Conservation (phyloP, 495 filamentous ascomycete genomes). For the Penicillium turbatum region DNA sequence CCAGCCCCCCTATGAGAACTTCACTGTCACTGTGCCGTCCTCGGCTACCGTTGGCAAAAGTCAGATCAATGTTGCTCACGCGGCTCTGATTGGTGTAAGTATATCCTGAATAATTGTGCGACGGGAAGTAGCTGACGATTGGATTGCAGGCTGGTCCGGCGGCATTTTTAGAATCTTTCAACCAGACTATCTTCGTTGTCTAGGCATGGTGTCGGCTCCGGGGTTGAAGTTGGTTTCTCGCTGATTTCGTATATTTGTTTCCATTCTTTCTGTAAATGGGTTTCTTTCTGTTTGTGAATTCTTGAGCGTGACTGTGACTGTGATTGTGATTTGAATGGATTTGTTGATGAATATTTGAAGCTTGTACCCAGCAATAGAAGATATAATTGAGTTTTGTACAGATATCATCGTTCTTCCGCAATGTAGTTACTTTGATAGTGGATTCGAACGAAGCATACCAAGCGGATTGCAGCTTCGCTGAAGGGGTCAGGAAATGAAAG, state of each 20-base stretch:
- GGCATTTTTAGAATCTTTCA: slow-evolving; percentile 19
- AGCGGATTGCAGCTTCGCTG: no score
- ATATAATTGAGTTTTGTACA: no score
- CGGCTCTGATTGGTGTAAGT: slow-evolving; percentile 37
- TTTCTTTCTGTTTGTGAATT: background rate
- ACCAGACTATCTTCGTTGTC: slow-evolving; percentile 12
- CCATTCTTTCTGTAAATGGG: background rate
- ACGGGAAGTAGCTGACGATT: background rate
- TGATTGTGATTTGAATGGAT: background rate
- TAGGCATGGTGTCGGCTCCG: background rate
- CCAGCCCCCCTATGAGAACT: slow-evolving; percentile 36
- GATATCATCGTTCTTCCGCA: no score
- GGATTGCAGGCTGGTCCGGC: slow-evolving; percentile 14
- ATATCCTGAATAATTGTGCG: background rate
- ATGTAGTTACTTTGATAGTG: no score
- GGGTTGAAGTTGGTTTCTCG: background rate
- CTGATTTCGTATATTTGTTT: background rate
- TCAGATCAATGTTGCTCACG: slow-evolving; percentile 34
- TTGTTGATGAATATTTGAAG: background rate
- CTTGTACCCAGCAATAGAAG: no score
- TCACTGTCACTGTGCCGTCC: slow-evolving; percentile 30
- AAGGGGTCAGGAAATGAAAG: no score
- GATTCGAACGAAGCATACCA: no score
- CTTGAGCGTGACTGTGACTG: background rate
- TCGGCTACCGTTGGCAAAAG: slow-evolving; percentile 15